These are phyloP conservation scores for Globisporangium parvum DNA, from an alignment of 352 stramenopile genomes.

Conservation along the genomic window DNA sequence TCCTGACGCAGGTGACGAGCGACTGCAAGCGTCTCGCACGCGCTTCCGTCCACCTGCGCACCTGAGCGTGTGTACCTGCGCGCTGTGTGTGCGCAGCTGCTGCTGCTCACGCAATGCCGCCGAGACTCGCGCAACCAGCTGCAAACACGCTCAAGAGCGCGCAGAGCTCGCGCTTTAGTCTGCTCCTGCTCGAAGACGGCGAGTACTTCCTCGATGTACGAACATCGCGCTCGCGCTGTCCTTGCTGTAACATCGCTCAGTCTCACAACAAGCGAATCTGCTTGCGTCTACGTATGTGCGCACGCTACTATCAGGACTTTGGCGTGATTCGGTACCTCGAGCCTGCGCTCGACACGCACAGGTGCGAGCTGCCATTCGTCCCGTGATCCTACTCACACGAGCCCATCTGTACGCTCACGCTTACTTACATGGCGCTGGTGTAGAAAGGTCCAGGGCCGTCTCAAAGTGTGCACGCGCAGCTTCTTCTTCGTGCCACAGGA, in stretches of 20 bases:
- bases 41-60: too few species aligned
- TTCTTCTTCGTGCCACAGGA: constrained; percentile 92
- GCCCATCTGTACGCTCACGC: too few species aligned
- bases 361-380: too few species aligned
- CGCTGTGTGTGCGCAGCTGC: too few species aligned
- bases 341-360: constrained; percentile 37
- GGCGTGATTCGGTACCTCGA: constrained; percentile 76
- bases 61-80: too few species aligned
- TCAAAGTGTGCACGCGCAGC: constrained; percentile 87
- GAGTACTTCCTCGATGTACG: constrained; percentile 91
- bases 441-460: constrained; percentile 64
- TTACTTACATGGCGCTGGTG: too few species aligned
- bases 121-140: background rate
- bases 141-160: constrained; percentile 22
- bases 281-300: constrained; percentile 14
- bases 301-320: constrained; percentile 52
- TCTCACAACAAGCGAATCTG: too few species aligned
- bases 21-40: too few species aligned
- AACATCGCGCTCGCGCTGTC: background rate
- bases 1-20: too few species aligned
- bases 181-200: constrained; percentile 89
- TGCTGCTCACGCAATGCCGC: too few species aligned
- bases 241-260: too few species aligned
- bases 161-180: constrained; percentile 72
- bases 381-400: too few species aligned